A percentile compares a stretch with the other conserved stretches of the same genome.
phyloP scores from a whole-genome alignment of 129 eudicot species.

The Pulicaria dysenterica region DNA sequence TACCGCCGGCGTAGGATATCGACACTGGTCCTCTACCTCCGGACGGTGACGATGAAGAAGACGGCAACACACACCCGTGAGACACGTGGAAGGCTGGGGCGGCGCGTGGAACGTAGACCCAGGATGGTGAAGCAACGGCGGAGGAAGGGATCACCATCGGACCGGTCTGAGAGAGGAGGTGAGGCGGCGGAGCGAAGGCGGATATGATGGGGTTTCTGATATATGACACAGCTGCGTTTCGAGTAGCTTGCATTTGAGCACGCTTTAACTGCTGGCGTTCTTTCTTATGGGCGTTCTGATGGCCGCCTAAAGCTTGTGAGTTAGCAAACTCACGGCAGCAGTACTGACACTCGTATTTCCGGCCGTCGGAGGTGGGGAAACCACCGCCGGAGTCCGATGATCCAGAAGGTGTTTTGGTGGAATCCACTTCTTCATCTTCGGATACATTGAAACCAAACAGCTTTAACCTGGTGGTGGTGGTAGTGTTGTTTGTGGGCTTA shows the following conservation, averaged over 20 bases:
- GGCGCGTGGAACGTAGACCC: slow-evolving; percentile 86
- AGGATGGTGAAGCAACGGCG: slow-evolving; percentile 46
- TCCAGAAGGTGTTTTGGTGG: slow-evolving; percentile 52
- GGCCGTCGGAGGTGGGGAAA: slow-evolving; percentile 56
- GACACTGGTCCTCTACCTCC: slow-evolving; percentile 54
- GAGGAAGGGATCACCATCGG: slow-evolving; percentile 51
- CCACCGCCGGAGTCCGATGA: slow-evolving; percentile 54
- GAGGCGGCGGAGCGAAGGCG: slow-evolving; percentile 85
- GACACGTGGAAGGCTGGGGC: slow-evolving; percentile 63
- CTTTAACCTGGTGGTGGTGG: slow-evolving; percentile 47
- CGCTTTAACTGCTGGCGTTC: slow-evolving; percentile 87
- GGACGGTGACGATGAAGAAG: slow-evolving; percentile 31
- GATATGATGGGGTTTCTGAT: slow-evolving; percentile 83
- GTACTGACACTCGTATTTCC: slow-evolving; percentile 93
- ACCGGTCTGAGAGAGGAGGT: slow-evolving; percentile 62
- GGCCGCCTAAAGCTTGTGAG: slow-evolving; percentile 96
- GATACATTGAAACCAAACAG: slow-evolving; percentile 83
- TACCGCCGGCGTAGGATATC: slow-evolving; percentile 51
- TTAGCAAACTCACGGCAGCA: slow-evolving; percentile 96
- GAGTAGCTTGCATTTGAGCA: slow-evolving; percentile 87
- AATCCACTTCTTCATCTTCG: slow-evolving; percentile 56
- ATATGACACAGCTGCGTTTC: slow-evolving; percentile 88
- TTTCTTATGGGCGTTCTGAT: slow-evolving; percentile 97
- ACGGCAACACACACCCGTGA: slow-evolving; percentile 67
- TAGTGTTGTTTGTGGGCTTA: slow-evolving; percentile 42